Conservation (phyloP, 2,329 filamentous ascomycete species). For the Myriosclerotinia duriaeana region DNA sequence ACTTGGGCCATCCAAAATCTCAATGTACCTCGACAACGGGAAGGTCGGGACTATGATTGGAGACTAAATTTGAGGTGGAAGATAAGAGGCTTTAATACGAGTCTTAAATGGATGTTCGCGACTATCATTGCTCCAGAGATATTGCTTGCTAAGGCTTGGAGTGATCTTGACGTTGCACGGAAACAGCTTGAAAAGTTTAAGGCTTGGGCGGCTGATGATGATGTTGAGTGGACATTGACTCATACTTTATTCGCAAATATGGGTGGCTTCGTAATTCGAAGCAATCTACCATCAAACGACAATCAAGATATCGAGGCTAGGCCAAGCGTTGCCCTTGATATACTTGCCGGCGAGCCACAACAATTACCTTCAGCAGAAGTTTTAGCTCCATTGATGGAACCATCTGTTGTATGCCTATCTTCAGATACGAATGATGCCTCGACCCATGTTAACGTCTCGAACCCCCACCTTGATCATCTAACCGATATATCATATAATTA, state of each 20-base stretch:
- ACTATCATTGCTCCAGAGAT: constrained; percentile 26
- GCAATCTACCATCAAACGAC: neutral
- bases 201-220: constrained; percentile 19
- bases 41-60: neutral
- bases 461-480: neutral
- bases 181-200: constrained; percentile 12
- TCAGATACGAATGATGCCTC: neutral
- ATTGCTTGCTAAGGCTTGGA: constrained; percentile 21
- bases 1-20: constrained; percentile 31
- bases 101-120: constrained; percentile 26
- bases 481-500: neutral
- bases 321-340: constrained; percentile 5
- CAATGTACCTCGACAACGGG: constrained; percentile 30
- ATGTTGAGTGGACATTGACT: constrained; percentile 27
- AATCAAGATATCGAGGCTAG: constrained; percentile 9
- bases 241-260: constrained; percentile 30
- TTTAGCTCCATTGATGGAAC: neutral
- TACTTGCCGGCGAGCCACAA: neutral
- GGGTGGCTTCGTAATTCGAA: constrained; percentile 27
- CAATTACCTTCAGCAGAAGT: neutral
- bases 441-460: neutral
- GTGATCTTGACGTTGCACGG: constrained; percentile 20
- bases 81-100: neutral
- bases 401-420: neutral
- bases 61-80: constrained; percentile 17